Evolutionary conservation across 1,284 basidiomycete species (phyloP).

Genomic region (Meripilus lineatus): DNA sequence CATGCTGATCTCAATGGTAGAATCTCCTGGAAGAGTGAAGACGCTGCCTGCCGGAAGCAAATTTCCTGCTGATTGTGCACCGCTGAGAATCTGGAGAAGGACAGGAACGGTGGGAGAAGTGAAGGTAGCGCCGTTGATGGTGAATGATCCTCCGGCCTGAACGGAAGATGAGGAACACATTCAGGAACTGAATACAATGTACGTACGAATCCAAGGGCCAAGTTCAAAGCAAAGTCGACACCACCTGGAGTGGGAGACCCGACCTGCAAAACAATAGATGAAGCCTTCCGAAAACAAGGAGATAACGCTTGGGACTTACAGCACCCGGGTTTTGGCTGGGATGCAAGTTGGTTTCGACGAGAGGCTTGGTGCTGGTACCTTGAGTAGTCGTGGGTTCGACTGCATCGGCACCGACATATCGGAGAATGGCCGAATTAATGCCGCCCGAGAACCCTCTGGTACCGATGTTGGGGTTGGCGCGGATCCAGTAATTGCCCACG

Average conservation of each 20-base stretch:
- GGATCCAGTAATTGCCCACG: constrained; percentile 39
- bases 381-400: constrained; percentile 37
- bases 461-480: constrained; percentile 32
- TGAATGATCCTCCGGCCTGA: no score
- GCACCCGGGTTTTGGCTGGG: constrained; percentile 13
- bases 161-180: neutral
- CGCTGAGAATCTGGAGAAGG: constrained; percentile 33
- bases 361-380: constrained; percentile 15
- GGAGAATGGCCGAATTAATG: constrained; percentile 28
- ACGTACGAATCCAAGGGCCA: constrained; percentile 23
- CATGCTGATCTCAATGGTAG: constrained; percentile 33
- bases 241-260: constrained; percentile 22
- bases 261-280: constrained; percentile 17
- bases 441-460: constrained; percentile 29
- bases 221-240: constrained; percentile 25
- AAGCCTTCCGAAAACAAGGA: neutral
- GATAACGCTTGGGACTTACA: constrained; percentile 8
- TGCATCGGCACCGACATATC: constrained; percentile 30
- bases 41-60: constrained; percentile 30
- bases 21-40: constrained; percentile 25
- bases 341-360: constrained; percentile 26
- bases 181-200: neutral
- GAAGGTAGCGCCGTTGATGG: constrained; percentile 25
- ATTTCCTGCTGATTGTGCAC: constrained; percentile 24
- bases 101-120: constrained; percentile 27